phyloP scores from a whole-genome alignment of 805 yeast genomes.

The Myxozyma neglecta region DNA sequence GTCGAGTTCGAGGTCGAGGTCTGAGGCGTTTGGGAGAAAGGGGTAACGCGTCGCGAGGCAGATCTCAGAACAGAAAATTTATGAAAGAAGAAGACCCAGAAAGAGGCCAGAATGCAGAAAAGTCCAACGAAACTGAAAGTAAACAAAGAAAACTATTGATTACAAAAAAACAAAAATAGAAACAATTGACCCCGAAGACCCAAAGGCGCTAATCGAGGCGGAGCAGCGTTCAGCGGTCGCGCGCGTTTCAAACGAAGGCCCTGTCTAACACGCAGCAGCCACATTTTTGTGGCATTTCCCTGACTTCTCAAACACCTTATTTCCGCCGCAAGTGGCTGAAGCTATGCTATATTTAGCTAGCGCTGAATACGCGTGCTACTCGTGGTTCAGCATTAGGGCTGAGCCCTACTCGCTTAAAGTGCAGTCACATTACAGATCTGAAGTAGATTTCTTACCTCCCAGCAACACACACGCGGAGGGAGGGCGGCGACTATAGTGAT shows the following conservation, averaged over 20 bases:
- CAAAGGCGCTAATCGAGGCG: background rate
- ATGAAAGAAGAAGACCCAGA: no score
- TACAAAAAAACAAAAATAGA: background rate
- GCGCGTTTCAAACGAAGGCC: background rate
- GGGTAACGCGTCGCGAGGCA: no score
- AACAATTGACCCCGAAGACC: background rate
- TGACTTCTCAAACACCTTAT: background rate
- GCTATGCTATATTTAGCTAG: background rate
- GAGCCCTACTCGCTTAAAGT: background rate
- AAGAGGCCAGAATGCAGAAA: background rate
- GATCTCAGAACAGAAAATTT: no score
- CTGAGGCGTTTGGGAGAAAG: no score
- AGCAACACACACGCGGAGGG: no score
- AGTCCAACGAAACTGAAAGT: background rate
- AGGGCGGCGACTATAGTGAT: no score
- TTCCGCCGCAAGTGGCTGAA: conserved; percentile 2
- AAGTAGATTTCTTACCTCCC: no score
- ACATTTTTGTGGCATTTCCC: background rate
- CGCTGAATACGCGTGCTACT: background rate
- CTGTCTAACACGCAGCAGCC: background rate
- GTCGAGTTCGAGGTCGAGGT: background rate
- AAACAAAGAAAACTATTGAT: background rate
- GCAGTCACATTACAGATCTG: background rate
- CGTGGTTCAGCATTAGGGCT: background rate
- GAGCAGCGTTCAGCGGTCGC: background rate